Evolutionary conservation across 176 grass and related monocot species (phyloP).

Genomic region (Tillandsia leiboldiana): DNA sequence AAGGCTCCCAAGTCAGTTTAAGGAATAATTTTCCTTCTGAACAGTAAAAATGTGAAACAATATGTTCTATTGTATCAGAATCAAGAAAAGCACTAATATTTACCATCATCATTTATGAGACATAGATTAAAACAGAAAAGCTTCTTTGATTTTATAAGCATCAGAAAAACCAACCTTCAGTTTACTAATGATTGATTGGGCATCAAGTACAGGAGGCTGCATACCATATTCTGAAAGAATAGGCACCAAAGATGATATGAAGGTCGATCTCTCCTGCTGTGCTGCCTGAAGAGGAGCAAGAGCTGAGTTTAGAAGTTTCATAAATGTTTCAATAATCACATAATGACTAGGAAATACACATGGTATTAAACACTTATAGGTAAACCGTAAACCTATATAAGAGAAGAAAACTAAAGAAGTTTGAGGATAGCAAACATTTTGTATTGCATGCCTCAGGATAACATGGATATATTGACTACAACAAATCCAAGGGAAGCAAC

Average conservation of each 20-base stretch:
- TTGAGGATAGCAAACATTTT: not conserved
- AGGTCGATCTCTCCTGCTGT: constrained; percentile 92
- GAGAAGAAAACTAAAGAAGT: not conserved
- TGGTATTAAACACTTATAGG: not conserved
- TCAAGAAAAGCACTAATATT: not conserved
- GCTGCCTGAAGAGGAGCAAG: constrained; percentile 48
- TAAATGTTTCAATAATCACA: not conserved
- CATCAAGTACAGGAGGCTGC: constrained; percentile 70
- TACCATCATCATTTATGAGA: not conserved
- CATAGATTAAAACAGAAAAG: not conserved
- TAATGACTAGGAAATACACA: not conserved
- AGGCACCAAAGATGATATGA: constrained; percentile 81
- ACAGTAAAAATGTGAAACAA: not conserved
- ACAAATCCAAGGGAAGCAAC: no score
- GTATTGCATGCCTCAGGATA: no score
- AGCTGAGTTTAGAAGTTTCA: constrained; percentile 9
- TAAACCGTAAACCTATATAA: not conserved
- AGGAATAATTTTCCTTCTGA: not conserved
- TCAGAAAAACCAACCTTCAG: constrained; percentile 52
- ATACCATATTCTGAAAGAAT: constrained; percentile 75
- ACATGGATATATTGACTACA: no score
- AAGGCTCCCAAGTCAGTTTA: not conserved
- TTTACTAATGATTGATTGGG: constrained; percentile 84
- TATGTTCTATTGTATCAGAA: not conserved
- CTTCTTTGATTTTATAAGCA: not conserved